Evolutionary conservation across 495 filamentous ascomycete species (phyloP).

Genomic region (Hypoxylon subgilvum): DNA sequence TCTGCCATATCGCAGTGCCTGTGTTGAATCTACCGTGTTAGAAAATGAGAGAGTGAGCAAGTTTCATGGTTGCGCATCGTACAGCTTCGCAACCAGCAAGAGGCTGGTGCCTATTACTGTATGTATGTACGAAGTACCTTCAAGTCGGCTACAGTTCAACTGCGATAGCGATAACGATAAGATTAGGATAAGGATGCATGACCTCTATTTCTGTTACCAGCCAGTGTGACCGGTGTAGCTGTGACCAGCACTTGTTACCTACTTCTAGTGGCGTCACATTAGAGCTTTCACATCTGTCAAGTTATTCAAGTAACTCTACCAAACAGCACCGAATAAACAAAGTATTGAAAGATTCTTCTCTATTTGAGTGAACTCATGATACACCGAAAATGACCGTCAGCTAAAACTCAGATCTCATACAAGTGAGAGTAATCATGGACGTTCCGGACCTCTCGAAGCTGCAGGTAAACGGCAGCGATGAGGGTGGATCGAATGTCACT

Average conservation of each 20-base stretch:
- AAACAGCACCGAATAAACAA: too few relatives aligned
- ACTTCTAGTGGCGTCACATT: constrained; percentile 4
- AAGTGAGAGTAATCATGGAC: constrained; percentile 28
- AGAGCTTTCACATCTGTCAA: too few relatives aligned
- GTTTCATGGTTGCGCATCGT: constrained; percentile 7
- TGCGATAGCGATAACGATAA: constrained; percentile 6
- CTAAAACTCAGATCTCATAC: constrained; percentile 7
- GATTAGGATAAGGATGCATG: background rate
- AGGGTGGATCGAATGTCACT: background rate
- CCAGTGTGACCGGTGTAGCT: background rate
- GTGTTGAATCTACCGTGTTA: background rate
- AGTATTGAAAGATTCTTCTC: too few relatives aligned
- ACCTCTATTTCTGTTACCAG: too few relatives aligned
- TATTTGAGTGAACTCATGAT: too few relatives aligned
- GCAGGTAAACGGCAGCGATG: constrained; percentile 1
- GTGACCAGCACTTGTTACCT: constrained; percentile 2
- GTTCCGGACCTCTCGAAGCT: constrained; percentile 26
- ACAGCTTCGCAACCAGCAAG: constrained; percentile 23
- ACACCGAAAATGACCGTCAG: background rate
- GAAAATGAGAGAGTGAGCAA: background rate
- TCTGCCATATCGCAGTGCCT: constrained; percentile 38
- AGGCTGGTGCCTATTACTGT: constrained; percentile 1
- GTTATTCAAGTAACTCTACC: too few relatives aligned
- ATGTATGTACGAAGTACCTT: too few relatives aligned
- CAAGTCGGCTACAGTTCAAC: too few relatives aligned